These are phyloP conservation scores for Thermomucor indicae-seudaticae DNA, from an alignment of 371 early-diverging fungal species.

Conservation along the genomic window DNA sequence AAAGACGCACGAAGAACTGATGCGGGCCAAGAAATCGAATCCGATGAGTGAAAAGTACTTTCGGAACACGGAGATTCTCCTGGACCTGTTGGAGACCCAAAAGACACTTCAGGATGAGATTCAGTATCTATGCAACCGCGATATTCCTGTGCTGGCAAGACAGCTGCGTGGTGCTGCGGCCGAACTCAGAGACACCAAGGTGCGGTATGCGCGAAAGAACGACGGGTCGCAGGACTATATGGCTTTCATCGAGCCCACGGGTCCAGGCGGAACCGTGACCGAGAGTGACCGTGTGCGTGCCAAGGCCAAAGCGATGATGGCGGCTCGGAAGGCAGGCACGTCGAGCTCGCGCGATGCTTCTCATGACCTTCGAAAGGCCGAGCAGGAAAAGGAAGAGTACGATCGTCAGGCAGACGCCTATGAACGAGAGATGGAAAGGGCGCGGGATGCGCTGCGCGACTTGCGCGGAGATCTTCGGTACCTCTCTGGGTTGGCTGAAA, in stretches of 20 bases:
- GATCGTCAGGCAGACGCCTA: constrained; percentile 31
- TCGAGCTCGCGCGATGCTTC: constrained; percentile 21
- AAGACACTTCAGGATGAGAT: constrained; percentile 42
- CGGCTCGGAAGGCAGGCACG: constrained; percentile 49
- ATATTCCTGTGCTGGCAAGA: constrained; percentile 49
- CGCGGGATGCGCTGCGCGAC: constrained; percentile 32
- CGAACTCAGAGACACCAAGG: constrained; percentile 51
- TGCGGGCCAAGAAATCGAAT: constrained; percentile 13
- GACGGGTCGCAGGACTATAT: constrained; percentile 42
- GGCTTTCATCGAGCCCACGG: constrained; percentile 47
- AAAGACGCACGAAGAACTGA: constrained; percentile 31
- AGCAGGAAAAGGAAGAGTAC: constrained; percentile 40
- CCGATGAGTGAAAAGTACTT: constrained; percentile 20
- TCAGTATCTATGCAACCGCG: constrained; percentile 41
- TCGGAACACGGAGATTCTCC: constrained; percentile 24
- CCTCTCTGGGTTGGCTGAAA: constrained; percentile 19
- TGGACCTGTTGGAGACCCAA: constrained; percentile 33
- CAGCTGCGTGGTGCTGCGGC: constrained; percentile 52
- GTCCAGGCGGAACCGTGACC: constrained; percentile 55
- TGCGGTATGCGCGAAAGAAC: constrained; percentile 32
- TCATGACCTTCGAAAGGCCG: constrained; percentile 31
- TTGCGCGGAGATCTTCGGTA: constrained; percentile 37
- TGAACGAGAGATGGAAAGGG: constrained; percentile 43
- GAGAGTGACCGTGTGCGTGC: constrained; percentile 61
- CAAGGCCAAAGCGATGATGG: constrained; percentile 64